Percentiles rank a stretch among this genome's conserved stretches.
Conservation (phyloP, 2,329 filamentous ascomycete species). For the Claviceps sp. region DNA sequence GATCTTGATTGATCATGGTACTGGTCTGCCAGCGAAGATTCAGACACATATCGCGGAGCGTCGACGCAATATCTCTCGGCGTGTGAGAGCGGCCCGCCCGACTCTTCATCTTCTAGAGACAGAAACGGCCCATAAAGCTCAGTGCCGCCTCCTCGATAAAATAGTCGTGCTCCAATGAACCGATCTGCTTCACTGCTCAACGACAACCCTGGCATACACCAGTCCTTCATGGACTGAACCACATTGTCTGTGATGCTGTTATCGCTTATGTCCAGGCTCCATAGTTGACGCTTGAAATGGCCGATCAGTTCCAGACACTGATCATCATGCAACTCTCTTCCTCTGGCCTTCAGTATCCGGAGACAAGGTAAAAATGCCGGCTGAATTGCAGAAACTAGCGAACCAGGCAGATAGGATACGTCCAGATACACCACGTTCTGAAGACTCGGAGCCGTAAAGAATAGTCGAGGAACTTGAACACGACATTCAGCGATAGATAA, state of each 20-base stretch:
- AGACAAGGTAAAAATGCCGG: slow-evolving; percentile 28
- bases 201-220: slow-evolving; percentile 19
- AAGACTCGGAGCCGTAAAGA: slow-evolving; percentile 26
- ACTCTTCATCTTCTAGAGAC: slow-evolving; percentile 33
- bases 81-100: slow-evolving; percentile 30
- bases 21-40: not conserved
- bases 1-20: not conserved
- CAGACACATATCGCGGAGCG: slow-evolving; percentile 23
- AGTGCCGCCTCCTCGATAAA: slow-evolving; percentile 15
- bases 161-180: slow-evolving; percentile 32
- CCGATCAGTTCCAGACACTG: slow-evolving; percentile 15
- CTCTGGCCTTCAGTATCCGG: slow-evolving; percentile 36
- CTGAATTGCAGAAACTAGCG: slow-evolving; percentile 23
- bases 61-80: slow-evolving; percentile 35
- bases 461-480: slow-evolving; percentile 23
- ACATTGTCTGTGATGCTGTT: slow-evolving; percentile 38
- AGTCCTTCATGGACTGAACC: slow-evolving; percentile 18
- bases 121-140: slow-evolving; percentile 26
- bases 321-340: slow-evolving; percentile 31
- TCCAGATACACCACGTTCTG: slow-evolving; percentile 37
- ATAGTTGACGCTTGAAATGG: slow-evolving; percentile 29
- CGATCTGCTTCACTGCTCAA: slow-evolving; percentile 26
- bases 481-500: slow-evolving; percentile 32
- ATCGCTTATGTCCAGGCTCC: slow-evolving; percentile 41
- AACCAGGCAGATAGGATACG: slow-evolving; percentile 34